Conservation (phyloP, 805 yeast genomes). For the Candida hungchunana region DNA sequence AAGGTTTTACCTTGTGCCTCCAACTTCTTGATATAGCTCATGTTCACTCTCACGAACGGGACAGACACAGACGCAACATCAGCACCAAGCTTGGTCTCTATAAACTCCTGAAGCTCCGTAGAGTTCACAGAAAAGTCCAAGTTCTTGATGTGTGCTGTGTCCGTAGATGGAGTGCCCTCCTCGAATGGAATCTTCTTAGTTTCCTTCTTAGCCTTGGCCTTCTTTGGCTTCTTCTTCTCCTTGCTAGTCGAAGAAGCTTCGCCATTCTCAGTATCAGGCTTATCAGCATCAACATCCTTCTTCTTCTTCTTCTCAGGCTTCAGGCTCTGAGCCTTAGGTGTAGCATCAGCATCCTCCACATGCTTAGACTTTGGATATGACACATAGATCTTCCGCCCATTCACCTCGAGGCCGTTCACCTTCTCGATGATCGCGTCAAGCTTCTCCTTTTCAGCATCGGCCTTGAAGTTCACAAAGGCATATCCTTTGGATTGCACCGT, state of each 20-base stretch:
- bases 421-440: constrained; percentile 38
- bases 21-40: constrained; percentile 38
- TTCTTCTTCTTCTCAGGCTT: constrained; percentile 25
- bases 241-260: not conserved
- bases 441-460: constrained; percentile 41
- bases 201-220: constrained; percentile 2
- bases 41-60: constrained; percentile 48
- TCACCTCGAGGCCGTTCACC: constrained; percentile 40
- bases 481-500: no score
- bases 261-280: constrained; percentile 21
- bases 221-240: constrained; percentile 43
- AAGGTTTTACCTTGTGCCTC: constrained; percentile 43
- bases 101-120: constrained; percentile 47
- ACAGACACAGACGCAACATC: constrained; percentile 56
- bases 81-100: constrained; percentile 40
- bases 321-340: not conserved
- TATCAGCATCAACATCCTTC: constrained; percentile 33
- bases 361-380: constrained; percentile 46
- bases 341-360: constrained; percentile 3
- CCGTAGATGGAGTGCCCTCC: constrained; percentile 35
- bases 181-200: constrained; percentile 31
- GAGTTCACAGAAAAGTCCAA: constrained; percentile 58
- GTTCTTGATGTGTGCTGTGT: constrained; percentile 60
- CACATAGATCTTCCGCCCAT: constrained; percentile 44
- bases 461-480: constrained; percentile 51